Base-by-base conservation (phyloP, 139 green algal genomes). In the Pycnococcus provasolii region DNA sequence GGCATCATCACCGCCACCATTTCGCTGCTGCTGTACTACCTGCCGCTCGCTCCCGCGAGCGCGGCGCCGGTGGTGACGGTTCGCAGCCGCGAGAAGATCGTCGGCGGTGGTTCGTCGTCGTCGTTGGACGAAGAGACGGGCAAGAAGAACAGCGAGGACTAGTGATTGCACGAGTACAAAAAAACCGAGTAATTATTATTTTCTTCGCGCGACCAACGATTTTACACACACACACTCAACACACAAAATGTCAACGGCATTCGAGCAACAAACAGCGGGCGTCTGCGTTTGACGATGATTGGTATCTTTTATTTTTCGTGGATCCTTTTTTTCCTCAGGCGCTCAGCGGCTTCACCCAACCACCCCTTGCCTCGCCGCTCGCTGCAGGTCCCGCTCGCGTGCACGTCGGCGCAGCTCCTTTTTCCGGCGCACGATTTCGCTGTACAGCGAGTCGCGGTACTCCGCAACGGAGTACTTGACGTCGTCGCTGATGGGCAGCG, bases 401-500 rank as follows among this genome's bases (percentile, higher is more conserved):
- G 85, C 76, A 37, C 75, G 62, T 48, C 65, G 71, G 11, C 82
- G 58, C 64, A 91, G 77, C 73, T 93, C 88, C 58, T 87, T 88
- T 80, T 92, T 93, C 66, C 84, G 81, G 73, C 81, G 82, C 37
- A 96, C 77, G 66, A 96, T 95, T 73, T 95, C 87, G 45, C 72
- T 53, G 75, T 96, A 96, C 54, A 96, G 78, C 46, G 81, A 80
- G 52, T 96, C 86, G 48, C 89, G 79, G 80, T 88, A 88, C 61
- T 91, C 81, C 7, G 43, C 5, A 11, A 74, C 13, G 65, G 80
- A 82, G 79, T 84, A 93, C 74, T 95, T 96, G 43, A 80, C 89
- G 81, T 96, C 96, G 81, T 96, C 91, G 53, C 91, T 86, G 71
- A 97, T 93, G 42, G 90, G 88, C 53, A 95, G 89, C 44, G 86